phyloP scores from a whole-genome alignment of 495 filamentous ascomycete species.

The Rostrohypoxylon terebratum region DNA sequence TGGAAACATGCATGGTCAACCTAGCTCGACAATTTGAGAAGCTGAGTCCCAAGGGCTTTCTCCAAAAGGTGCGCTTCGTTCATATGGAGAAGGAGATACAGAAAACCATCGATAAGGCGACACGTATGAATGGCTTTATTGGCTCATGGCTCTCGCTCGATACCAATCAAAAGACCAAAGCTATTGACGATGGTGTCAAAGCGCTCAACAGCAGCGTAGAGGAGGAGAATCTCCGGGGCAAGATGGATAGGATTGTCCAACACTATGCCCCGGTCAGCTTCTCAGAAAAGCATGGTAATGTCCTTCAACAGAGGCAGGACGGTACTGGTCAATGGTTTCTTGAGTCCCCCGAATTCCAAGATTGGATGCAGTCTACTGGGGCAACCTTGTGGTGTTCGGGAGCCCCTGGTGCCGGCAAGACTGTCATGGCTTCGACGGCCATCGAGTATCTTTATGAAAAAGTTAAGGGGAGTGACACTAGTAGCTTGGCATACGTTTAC shows the following conservation, averaged over 20 bases:
- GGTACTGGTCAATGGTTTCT: slow-evolving; percentile 59
- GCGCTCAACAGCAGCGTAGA: slow-evolving; percentile 25
- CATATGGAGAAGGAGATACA: slow-evolving; percentile 42
- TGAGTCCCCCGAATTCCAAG: slow-evolving; percentile 49
- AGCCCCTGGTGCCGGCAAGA: slow-evolving; percentile 55
- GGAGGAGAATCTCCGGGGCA: slow-evolving; percentile 27
- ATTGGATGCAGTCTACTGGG: slow-evolving; percentile 48
- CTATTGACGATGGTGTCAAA: slow-evolving; percentile 37
- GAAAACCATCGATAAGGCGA: slow-evolving; percentile 34
- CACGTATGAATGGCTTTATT: slow-evolving; percentile 35
- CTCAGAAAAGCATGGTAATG: slow-evolving; percentile 50
- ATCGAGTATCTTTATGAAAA: slow-evolving; percentile 49
- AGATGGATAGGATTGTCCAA: slow-evolving; percentile 37
- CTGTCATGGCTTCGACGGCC: slow-evolving; percentile 47
- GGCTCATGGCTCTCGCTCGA: slow-evolving; percentile 41
- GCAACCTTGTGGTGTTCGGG: slow-evolving; percentile 53
- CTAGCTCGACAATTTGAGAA: slow-evolving; percentile 34
- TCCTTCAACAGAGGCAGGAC: slow-evolving; percentile 48
- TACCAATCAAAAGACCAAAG: slow-evolving; percentile 30
- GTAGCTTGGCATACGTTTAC: slow-evolving; percentile 57
- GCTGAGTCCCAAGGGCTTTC: slow-evolving; percentile 18
- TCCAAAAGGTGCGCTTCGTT: slow-evolving; percentile 26
- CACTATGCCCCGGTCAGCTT: slow-evolving; percentile 44
- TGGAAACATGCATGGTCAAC: slow-evolving; percentile 28
- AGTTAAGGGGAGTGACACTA: slow-evolving; percentile 15